phyloP scores from a whole-genome alignment of 1,139 yeast genomes.

The Yamadazyma buinensis region DNA sequence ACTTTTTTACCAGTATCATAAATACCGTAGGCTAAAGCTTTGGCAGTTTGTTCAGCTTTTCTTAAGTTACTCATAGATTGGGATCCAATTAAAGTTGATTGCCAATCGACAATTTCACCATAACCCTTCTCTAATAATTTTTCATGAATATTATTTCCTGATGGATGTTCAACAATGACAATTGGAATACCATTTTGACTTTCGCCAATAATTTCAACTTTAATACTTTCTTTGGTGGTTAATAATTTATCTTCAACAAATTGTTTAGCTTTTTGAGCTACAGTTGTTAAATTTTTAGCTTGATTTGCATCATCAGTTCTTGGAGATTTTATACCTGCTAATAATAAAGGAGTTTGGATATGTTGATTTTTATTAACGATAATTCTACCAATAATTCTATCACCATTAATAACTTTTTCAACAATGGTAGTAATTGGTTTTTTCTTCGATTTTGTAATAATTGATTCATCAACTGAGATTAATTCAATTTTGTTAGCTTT shows the following conservation, averaged over 20 bases:
- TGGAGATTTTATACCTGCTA: conserved; percentile 75
- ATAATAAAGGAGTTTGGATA: conserved; percentile 51
- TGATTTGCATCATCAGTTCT: conserved; percentile 53
- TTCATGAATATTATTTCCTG: conserved; percentile 65
- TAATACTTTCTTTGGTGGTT: conserved; percentile 52
- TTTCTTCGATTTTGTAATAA: conserved; percentile 34
- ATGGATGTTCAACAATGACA: conserved; percentile 63
- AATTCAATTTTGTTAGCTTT: conserved; percentile 16
- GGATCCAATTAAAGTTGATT: conserved; percentile 68
- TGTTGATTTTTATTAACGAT: conserved; percentile 41
- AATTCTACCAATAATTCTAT: conserved; percentile 61
- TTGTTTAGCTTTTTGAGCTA: conserved; percentile 62
- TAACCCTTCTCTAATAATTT: conserved; percentile 65
- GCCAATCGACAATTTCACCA: conserved; percentile 82
- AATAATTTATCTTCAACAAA: conserved; percentile 67
- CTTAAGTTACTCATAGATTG: conserved; percentile 58
- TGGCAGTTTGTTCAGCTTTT: conserved; percentile 67
- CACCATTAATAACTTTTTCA: conserved; percentile 77
- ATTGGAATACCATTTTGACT: conserved; percentile 62
- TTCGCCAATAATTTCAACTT: conserved; percentile 57
- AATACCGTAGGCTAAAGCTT: conserved; percentile 55
- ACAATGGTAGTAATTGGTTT: conserved; percentile 55
- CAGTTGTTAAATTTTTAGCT: conserved; percentile 39
- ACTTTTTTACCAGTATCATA: conserved; percentile 41
- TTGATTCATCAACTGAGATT: conserved; percentile 36